Percentiles rank a stretch among this genome's conserved stretches.
Evolutionary conservation across 2,329 filamentous ascomycete species (phyloP).

Genomic region (Fonsecaea monophora): DNA sequence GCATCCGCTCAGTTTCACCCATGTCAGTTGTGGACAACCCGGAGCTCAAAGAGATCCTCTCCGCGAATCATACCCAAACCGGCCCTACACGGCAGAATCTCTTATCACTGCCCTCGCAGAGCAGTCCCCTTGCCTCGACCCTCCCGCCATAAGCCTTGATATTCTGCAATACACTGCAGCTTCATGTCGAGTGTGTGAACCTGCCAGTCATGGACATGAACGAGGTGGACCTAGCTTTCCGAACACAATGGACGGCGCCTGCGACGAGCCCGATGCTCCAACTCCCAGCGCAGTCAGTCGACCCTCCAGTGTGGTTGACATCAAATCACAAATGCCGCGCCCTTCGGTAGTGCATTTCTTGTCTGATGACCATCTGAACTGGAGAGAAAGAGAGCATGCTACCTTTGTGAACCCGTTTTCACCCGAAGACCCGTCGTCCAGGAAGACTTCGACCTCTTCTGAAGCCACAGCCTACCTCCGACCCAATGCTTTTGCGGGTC

Average conservation of each 20-base stretch:
- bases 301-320: slow-evolving; percentile 2
- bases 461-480: slow-evolving; percentile 30
- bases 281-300: background rate
- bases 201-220: background rate
- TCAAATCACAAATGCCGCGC: background rate
- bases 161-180: background rate
- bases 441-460: slow-evolving; percentile 28
- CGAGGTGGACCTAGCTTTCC: slow-evolving; percentile 4
- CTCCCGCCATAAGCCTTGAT: background rate
- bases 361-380: slow-evolving; percentile 25
- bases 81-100: background rate
- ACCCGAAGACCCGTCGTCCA: slow-evolving; percentile 14
- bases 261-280: slow-evolving; percentile 18
- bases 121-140: background rate
- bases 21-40: background rate
- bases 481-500: slow-evolving; percentile 32
- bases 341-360: slow-evolving; percentile 26
- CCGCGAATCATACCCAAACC: background rate
- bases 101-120: background rate
- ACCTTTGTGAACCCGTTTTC: slow-evolving; percentile 28
- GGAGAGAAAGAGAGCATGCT: slow-evolving; percentile 11
- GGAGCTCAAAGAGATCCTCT: background rate
- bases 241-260: slow-evolving; percentile 21
- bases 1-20: background rate
- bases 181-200: background rate